Base-by-base conservation (phyloP, 129 eudicot species). In the Tanacetum coccineum region DNA sequence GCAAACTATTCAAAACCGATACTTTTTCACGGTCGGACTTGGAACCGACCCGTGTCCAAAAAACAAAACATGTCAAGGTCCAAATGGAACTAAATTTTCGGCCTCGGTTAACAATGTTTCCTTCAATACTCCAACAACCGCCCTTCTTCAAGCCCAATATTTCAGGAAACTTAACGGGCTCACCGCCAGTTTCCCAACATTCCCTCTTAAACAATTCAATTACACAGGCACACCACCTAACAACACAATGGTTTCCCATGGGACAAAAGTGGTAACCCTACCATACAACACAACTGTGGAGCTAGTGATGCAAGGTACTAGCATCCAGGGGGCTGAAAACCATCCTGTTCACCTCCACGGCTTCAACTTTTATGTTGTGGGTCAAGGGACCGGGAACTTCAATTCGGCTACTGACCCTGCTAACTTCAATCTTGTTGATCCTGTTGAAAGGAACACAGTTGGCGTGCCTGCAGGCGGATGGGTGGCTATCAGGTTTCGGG, bases 401-500 rank as follows among this genome's bases (percentile, higher is more conserved):
- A 77, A 81, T 19, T 78, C 76, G 2, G 62, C 60, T 1, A 76
- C 71, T 3, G 85, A 81, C n/a, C 85, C 81, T 7, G 66, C 70
- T 25, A 76, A 56, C 13, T 81, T 81, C 70, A 81, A 81, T 28
- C 85, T 81, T 13, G 75, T 80, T 3, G 84, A 80, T 47, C 84
- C 84, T 2, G 74, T 80, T 32, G 84, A 80, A 44, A 80, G 81
- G 53, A 81, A 81, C 67, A 81, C 85, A 0, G 67, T 81, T 13
- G 85, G 81, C 2, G 81, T 81, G 13, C 85, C 85, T 0, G 50
- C 81, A 0, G 85, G 85, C 1, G 81, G 85, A 18, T 81, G 85
- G 85, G 85, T 72, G 62, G 85, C 81, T 2, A 77, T 81, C 39
- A 64, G 85, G 64, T 59, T 59, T n/a, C 19, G 64, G 30, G 64